Conservation (phyloP, 2,329 filamentous ascomycete genomes). For the Alternaria infectoria region DNA sequence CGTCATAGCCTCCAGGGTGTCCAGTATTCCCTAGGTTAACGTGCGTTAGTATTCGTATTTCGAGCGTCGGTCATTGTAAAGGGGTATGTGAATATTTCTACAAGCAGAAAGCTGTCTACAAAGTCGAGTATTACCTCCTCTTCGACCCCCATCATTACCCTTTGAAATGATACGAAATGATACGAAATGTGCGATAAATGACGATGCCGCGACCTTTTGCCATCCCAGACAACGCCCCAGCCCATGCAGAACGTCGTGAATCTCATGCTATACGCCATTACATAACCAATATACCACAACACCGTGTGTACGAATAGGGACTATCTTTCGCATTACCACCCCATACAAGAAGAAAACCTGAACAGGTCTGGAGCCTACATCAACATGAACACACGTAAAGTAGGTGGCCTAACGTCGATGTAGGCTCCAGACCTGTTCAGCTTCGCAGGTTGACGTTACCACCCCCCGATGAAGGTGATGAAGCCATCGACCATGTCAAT, state of each 20-base stretch:
- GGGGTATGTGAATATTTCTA: conserved; percentile 1
- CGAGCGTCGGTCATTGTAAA: too few species aligned
- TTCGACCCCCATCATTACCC: neutral
- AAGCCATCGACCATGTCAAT: conserved; percentile 45
- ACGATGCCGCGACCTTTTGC: neutral
- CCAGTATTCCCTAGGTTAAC: too few species aligned
- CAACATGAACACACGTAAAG: too few species aligned
- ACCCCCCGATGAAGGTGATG: conserved; percentile 41
- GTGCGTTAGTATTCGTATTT: too few species aligned
- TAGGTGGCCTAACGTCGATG: neutral
- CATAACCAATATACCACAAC: neutral
- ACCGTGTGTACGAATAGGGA: neutral
- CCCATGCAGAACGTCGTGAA: neutral
- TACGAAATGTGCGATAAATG: neutral
- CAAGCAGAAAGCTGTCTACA: neutral
- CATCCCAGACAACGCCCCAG: neutral
- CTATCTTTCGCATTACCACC: neutral
- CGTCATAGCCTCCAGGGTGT: too few species aligned
- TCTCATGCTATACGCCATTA: neutral
- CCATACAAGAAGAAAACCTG: neutral
- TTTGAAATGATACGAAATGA: neutral
- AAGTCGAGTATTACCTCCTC: neutral
- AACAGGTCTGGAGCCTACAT: neutral
- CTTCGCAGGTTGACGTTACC: conserved; percentile 7
- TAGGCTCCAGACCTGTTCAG: neutral